Conservation (phyloP, 768 basidiomycete species). For the Tephrocybe sp. region DNA sequence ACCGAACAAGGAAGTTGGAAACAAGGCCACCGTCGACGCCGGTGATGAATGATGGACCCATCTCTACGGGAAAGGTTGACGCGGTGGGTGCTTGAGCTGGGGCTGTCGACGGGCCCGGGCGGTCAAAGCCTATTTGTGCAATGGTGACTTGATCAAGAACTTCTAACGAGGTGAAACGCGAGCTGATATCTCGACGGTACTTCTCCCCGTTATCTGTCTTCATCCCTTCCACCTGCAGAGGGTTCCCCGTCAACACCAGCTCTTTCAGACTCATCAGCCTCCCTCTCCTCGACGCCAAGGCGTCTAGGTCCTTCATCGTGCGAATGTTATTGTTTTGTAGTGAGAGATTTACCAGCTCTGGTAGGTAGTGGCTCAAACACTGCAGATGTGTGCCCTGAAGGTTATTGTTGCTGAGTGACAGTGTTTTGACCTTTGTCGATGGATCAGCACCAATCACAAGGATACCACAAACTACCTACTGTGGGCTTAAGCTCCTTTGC, state of each 20-base stretch:
- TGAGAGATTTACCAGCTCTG: conserved; percentile 77
- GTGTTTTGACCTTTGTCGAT: conserved; percentile 63
- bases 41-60: conserved; percentile 71
- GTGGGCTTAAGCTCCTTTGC: conserved; percentile 77
- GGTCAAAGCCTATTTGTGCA: conserved; percentile 77
- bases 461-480: conserved; percentile 34
- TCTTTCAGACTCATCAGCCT: conserved; percentile 68
- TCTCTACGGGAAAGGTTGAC: conserved; percentile 76
- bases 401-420: conserved; percentile 83
- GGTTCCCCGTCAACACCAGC: conserved; percentile 75
- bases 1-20: conserved; percentile 79
- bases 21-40: conserved; percentile 71
- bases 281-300: conserved; percentile 56
- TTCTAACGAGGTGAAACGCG: conserved; percentile 78
- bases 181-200: conserved; percentile 80
- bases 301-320: conserved; percentile 69
- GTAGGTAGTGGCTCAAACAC: conserved; percentile 71
- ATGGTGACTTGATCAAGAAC: conserved; percentile 86
- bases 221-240: conserved; percentile 62
- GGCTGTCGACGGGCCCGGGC: conserved; percentile 52
- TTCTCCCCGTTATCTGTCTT: conserved; percentile 55
- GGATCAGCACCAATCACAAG: conserved; percentile 11
- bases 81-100: conserved; percentile 48
- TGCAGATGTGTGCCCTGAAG: conserved; percentile 56
- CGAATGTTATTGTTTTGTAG: conserved; percentile 75